phyloP scores from a whole-genome alignment of 2,329 filamentous ascomycete genomes.

The Phoma herbarum region DNA sequence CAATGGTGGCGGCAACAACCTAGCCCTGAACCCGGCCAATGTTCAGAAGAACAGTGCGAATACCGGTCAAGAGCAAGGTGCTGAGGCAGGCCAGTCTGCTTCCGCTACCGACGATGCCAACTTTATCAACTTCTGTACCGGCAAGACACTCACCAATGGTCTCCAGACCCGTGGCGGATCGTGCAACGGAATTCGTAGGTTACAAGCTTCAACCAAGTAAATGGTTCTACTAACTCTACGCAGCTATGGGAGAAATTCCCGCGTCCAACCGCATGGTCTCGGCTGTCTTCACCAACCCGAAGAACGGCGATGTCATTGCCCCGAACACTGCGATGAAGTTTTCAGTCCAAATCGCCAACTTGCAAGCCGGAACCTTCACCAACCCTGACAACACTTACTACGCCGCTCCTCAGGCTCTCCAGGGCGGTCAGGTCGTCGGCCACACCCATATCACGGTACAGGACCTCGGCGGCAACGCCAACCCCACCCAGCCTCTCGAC shows the following conservation, averaged over 20 bases:
- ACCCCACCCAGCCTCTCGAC: conserved; percentile 50
- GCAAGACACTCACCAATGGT: conserved; percentile 65
- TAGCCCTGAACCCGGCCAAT: conserved; percentile 49
- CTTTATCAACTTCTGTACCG: conserved; percentile 69
- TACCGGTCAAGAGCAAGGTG: conserved; percentile 52
- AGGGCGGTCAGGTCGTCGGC: conserved; percentile 54
- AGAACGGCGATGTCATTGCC: conserved; percentile 52
- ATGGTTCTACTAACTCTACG: conserved; percentile 1
- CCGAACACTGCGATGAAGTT: conserved; percentile 59
- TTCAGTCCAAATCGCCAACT: conserved; percentile 58
- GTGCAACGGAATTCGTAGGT: conserved; percentile 64
- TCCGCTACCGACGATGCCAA: conserved; percentile 61
- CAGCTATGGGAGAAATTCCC: conserved; percentile 66
- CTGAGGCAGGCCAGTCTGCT: conserved; percentile 54
- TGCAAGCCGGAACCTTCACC: conserved; percentile 63
- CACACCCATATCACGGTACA: conserved; percentile 64
- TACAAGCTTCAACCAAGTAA: neutral
- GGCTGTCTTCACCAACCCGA: conserved; percentile 60
- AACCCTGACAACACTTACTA: conserved; percentile 66
- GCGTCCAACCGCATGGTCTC: conserved; percentile 62
- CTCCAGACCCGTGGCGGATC: conserved; percentile 60
- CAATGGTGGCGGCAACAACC: conserved; percentile 29
- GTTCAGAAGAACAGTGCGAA: conserved; percentile 55
- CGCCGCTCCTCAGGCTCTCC: conserved; percentile 62
- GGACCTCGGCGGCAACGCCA: conserved; percentile 53